phyloP scores from a whole-genome alignment of 2,329 filamentous ascomycete genomes.

The Alternaria triticimaculans region DNA sequence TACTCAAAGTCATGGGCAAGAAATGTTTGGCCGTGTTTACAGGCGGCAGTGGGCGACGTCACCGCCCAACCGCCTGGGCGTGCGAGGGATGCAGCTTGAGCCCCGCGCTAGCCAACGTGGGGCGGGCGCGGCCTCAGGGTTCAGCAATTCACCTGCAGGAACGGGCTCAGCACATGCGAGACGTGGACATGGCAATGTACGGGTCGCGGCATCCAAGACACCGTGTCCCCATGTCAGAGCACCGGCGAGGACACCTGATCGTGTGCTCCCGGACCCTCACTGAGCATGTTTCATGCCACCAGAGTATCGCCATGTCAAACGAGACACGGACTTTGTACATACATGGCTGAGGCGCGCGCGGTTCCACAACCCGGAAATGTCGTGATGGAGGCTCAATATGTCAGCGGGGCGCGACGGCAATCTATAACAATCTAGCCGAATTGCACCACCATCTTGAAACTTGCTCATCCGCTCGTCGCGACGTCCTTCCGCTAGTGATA shows the following conservation, averaged over 20 bases:
- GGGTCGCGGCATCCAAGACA: conserved; percentile 1
- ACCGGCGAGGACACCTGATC: neutral
- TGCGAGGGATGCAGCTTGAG: conserved; percentile 6
- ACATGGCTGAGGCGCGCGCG: conserved; percentile 31
- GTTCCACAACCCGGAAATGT: conserved; percentile 34
- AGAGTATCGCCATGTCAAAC: conserved; percentile 13
- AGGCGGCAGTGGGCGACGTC: conserved; percentile 29
- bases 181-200: neutral
- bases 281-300: conserved; percentile 48
- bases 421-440: conserved; percentile 42
- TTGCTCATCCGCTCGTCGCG: conserved; percentile 32
- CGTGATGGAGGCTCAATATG: conserved; percentile 29
- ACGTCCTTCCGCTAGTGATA: conserved; percentile 8
- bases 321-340: conserved; percentile 16
- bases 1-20: conserved; percentile 35
- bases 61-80: conserved; percentile 24
- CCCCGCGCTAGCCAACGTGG: conserved; percentile 19
- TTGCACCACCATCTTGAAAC: conserved; percentile 44
- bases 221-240: conserved; percentile 5
- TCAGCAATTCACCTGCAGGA: conserved; percentile 11
- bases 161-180: conserved; percentile 6
- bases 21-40: conserved; percentile 23
- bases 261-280: conserved; percentile 2
- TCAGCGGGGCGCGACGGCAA: conserved; percentile 36
- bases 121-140: conserved; percentile 7